Base-by-base conservation (phyloP, 192 early-diverging fungal species). In the Coemansia sp. region DNA sequence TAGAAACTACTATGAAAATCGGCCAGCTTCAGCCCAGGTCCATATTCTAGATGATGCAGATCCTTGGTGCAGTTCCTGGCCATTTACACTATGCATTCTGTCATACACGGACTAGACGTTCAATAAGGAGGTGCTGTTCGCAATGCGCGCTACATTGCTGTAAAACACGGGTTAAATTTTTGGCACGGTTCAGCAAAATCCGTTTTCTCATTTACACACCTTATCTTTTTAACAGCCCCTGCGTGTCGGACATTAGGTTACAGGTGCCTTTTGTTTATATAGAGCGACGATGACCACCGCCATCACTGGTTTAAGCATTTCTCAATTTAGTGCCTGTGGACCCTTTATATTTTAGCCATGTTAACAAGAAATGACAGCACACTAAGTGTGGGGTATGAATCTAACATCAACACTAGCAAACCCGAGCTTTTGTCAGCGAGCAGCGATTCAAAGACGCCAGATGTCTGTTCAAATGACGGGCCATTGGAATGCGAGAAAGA, bases 301-400 rank as follows among this genome's bases (percentile, higher is more conserved):
- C 4, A 4, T 26, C 23, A 26, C 4, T 26, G 23, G 23, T 41
- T 41, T 47, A 2, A 14, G 26, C 4, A n/a, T 39, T 39, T 47
- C 6, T 15, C 45, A 47, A 12, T 47, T 12, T 47, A 11, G 5
- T 9, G 26, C 10, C 15, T 18, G 15, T 42, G 14, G 15, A 42
- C n/a, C 3, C n/a, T 42, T 42, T 17, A 38, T 28, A 56, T 23
- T 34, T 17, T 32, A 3, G 23, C 17, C 36, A 58, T 58, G 56
- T 12, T 37, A 16, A 39, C 37, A 12, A 47, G 42, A 14, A 58
- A 46, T 20, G 31, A 58, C 45, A 58, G 44, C 17, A 58, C 43
- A 6, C 45, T 41, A 18, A 58, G 45, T 12, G 34, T 37, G 5
- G 14, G 21, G 1, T 23, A 36, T 21, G 21, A 34, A 8, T 20